A percentile compares a stretch with the other conserved stretches of the same genome.
Evolutionary conservation across 2,329 filamentous ascomycete species (phyloP).

Genomic region (Lachnellula willkommii): DNA sequence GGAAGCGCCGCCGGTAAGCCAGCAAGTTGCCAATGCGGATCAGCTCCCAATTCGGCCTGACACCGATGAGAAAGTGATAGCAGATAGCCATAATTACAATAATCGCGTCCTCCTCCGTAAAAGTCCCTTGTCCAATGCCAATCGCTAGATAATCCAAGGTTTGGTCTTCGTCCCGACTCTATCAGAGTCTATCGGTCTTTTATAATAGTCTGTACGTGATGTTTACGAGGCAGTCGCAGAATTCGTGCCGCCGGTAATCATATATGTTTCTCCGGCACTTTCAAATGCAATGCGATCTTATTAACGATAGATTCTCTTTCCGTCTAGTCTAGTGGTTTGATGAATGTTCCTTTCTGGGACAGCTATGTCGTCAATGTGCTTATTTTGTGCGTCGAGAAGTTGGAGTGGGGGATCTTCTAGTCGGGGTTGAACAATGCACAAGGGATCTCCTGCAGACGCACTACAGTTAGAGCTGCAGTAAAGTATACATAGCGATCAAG

Average conservation of each 20-base stretch:
- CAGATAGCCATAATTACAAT: conserved; percentile 2
- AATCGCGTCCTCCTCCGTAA: neutral
- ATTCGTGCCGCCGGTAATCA: neutral
- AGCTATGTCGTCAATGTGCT: neutral
- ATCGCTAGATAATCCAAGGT: neutral
- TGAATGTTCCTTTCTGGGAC: neutral
- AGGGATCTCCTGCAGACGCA: conserved; percentile 4
- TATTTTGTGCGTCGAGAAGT: neutral
- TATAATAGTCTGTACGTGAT: neutral
- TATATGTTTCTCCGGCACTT: conserved; percentile 5
- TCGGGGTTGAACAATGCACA: neutral
- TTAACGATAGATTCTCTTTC: conserved; percentile 2
- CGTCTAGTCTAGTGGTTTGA: neutral
- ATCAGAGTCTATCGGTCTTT: neutral
- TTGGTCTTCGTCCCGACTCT: too few relatives aligned
- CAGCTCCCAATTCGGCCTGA: conserved; percentile 13
- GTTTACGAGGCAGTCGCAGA: neutral
- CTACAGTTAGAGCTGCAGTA: conserved; percentile 7
- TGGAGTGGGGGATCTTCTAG: neutral
- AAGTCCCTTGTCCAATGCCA: neutral
- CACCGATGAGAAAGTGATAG: conserved; percentile 3
- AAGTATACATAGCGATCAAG: conserved; percentile 18
- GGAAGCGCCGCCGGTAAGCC: conserved; percentile 2
- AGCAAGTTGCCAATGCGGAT: conserved; percentile 15
- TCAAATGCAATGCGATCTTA: conserved; percentile 3